Percentiles rank a stretch among this genome's conserved stretches.
phyloP scores from a whole-genome alignment of 371 early-diverging fungal species.

The Haplosporangium sp. region DNA sequence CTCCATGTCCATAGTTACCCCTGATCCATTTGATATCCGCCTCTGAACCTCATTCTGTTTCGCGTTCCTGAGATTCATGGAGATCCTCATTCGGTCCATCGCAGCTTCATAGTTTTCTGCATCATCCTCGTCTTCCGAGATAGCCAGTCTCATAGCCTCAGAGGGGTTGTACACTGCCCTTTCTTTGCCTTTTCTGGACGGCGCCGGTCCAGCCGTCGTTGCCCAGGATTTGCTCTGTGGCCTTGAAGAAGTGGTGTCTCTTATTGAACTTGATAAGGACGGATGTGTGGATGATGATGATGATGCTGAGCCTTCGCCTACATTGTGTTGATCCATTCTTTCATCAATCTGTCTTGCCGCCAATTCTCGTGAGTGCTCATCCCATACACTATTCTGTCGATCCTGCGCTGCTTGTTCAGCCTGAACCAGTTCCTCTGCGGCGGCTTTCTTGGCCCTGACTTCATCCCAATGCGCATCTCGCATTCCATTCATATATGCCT shows the following conservation, averaged over 20 bases:
- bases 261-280: neutral
- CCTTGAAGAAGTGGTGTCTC: neutral
- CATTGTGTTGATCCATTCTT: constrained; percentile 1
- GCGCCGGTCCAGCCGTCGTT: constrained; percentile 3
- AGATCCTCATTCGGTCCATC: constrained; percentile 33
- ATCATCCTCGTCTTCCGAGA: constrained; percentile 40
- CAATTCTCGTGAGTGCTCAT: constrained; percentile 12
- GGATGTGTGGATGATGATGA: neutral
- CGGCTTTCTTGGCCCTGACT: neutral
- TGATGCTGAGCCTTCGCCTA: neutral
- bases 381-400: constrained; percentile 21
- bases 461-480: constrained; percentile 35
- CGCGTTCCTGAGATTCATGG: constrained; percentile 17
- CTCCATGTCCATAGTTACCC: neutral
- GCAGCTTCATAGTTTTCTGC: constrained; percentile 25
- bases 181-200: constrained; percentile 38
- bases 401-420: constrained; percentile 16
- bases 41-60: neutral
- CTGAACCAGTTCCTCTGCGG: constrained; percentile 8
- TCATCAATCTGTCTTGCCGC: constrained; percentile 1
- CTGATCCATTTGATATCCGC: neutral
- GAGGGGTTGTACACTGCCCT: constrained; percentile 16
- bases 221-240: neutral
- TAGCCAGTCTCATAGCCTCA: constrained; percentile 29
- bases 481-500: constrained; percentile 40